phyloP scores from a whole-genome alignment of 2,329 filamentous ascomycete genomes.

The Neonectria faginata region DNA sequence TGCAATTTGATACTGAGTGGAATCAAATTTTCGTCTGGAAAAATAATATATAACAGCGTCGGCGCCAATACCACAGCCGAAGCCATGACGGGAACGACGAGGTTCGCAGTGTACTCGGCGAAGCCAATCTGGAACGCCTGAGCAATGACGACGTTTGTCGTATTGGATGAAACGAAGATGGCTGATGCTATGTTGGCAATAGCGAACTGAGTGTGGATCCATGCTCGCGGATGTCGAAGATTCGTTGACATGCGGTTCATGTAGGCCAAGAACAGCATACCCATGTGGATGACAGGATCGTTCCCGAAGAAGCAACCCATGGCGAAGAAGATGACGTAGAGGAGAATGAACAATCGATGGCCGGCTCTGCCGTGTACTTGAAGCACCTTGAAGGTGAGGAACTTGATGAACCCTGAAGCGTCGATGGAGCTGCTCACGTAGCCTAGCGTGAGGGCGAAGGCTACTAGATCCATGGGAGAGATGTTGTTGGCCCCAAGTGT shows the following conservation, averaged over 20 bases:
- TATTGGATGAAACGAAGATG: conserved; percentile 81
- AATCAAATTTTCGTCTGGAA: conserved; percentile 72
- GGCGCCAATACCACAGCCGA: conserved; percentile 77
- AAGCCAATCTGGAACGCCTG: conserved; percentile 79
- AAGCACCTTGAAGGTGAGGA: conserved; percentile 76
- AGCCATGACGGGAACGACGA: conserved; percentile 78
- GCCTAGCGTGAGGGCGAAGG: conserved; percentile 78
- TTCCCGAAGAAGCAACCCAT: conserved; percentile 78
- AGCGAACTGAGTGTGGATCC: conserved; percentile 79
- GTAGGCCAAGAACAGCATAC: conserved; percentile 80
- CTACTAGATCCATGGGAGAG: conserved; percentile 77
- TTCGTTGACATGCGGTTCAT: conserved; percentile 82
- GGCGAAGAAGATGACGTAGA: conserved; percentile 78
- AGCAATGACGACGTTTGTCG: conserved; percentile 79
- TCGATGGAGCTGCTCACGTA: conserved; percentile 84
- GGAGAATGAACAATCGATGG: conserved; percentile 76
- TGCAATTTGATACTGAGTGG: conserved; percentile 76
- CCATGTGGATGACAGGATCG: conserved; percentile 79
- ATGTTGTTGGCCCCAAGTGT: conserved; percentile 75
- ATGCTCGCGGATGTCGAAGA: conserved; percentile 76
- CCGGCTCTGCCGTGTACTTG: conserved; percentile 75
- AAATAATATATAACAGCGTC: conserved; percentile 76
- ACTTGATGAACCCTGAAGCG: conserved; percentile 78
- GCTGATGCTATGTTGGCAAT: conserved; percentile 80
- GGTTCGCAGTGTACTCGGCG: conserved; percentile 79